These are phyloP conservation scores for Colletotrichum eleusines DNA, from an alignment of 2,329 filamentous ascomycete species.

Conservation along the genomic window DNA sequence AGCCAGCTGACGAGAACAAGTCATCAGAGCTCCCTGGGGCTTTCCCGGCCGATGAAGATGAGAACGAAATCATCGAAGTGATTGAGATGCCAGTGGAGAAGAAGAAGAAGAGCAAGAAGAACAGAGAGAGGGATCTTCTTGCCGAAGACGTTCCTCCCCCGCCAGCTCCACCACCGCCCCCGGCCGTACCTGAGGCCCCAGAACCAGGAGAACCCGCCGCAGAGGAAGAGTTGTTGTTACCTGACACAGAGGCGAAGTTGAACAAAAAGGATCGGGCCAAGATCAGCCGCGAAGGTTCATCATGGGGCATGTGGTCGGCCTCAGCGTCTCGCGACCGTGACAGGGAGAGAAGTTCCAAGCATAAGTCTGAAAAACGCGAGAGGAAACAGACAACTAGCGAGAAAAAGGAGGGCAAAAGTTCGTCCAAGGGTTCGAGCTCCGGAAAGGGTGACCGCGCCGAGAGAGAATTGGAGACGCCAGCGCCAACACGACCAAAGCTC, in stretches of 20 bases:
- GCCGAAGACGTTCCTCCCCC: slow-evolving; percentile 50
- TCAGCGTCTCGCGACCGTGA: slow-evolving; percentile 51
- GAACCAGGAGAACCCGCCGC: slow-evolving; percentile 17
- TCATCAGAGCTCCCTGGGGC: slow-evolving; percentile 65
- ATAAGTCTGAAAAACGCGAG: slow-evolving; percentile 74
- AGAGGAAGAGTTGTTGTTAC: slow-evolving; percentile 51
- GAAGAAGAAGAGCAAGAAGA: slow-evolving; percentile 59
- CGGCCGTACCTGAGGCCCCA: slow-evolving; percentile 61
- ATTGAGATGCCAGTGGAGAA: slow-evolving; percentile 62
- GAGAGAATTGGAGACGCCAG: slow-evolving; percentile 59
- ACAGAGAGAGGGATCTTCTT: slow-evolving; percentile 52
- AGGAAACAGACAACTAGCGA: slow-evolving; percentile 60
- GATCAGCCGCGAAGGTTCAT: slow-evolving; percentile 76
- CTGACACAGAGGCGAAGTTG: slow-evolving; percentile 68
- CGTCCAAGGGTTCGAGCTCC: slow-evolving; percentile 78
- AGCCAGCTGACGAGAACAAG: slow-evolving; percentile 47
- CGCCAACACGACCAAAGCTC: slow-evolving; percentile 68
- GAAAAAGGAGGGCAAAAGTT: slow-evolving; percentile 68
- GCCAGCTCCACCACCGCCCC: slow-evolving; percentile 58
- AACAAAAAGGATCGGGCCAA: slow-evolving; percentile 82
- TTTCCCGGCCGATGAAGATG: slow-evolving; percentile 67
- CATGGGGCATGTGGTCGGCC: slow-evolving; percentile 83
- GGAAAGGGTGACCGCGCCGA: slow-evolving; percentile 72
- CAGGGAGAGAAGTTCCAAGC: slow-evolving; percentile 61
- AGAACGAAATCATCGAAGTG: slow-evolving; percentile 63